Base-by-base conservation (phyloP, 352 stramenopile species). In the Chrysophaeum taylorii region DNA sequence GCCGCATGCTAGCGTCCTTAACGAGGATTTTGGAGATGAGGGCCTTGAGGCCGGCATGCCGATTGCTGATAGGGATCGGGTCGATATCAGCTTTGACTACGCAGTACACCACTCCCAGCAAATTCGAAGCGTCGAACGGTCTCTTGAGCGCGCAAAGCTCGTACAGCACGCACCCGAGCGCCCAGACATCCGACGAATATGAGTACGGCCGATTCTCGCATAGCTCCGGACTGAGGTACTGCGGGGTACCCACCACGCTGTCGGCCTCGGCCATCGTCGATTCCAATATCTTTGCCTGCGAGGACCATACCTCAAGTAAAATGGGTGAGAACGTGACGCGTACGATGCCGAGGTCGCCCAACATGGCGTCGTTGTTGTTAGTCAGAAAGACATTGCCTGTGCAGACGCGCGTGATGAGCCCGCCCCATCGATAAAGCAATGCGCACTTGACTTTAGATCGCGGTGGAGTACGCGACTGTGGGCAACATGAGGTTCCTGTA, bases 221-320 rank as follows among this genome's bases (percentile, higher is more conserved):
- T 7, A 91, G 71, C 69, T 93, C 87, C 2, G 86, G 87, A 0
- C 83, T 81, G 76, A 91, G 86, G 78, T 91, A 91, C 36, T 82
- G 70, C 0, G 85, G 85, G 0, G 86, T 92, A 7, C 86, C 86
- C 0, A 81, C 81, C n/a, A 85, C 73, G 0, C 83, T 89, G 69
- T 84, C 64, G 0, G 81, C 84, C 0, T 63, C 70, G 35, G 87
- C 82, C 7, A 84, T 41, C 12, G 84, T 76, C 70, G 75, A 61
- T 12, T 81, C 69, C 1, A 91, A 75, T 1, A 68, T 45, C 35
- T 82, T 84, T 0, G 85, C 79, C 16, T n/a, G n/a, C n/a, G n/a
- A n/a, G n/a, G n/a, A n/a, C n/a, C n/a, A n/a, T n/a, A n/a, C n/a
- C n/a, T n/a, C n/a, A n/a, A n/a, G n/a, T n/a, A n/a, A n/a, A n/a